A percentile compares a stretch with the other conserved stretches of the same genome.
phyloP scores from a whole-genome alignment of 208 protist genomes.

The Naegleria lovaniensis region DNA sequence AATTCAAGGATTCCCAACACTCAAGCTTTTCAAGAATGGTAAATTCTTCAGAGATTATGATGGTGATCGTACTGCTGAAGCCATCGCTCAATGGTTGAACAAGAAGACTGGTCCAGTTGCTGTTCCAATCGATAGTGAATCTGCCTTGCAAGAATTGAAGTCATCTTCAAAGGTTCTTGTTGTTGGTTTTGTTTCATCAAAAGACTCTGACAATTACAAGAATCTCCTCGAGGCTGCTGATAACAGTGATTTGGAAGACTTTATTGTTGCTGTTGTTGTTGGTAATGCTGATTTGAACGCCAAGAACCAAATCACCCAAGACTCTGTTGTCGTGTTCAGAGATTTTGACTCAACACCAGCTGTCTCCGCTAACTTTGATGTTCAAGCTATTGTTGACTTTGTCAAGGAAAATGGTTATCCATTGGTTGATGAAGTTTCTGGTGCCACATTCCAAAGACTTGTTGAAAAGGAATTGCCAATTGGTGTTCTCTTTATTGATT shows the following conservation, averaged over 20 bases:
- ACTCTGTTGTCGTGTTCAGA: neutral
- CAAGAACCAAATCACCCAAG: neutral
- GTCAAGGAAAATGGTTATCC: neutral
- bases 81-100: neutral
- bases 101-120: slow-evolving; percentile 28
- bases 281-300: neutral
- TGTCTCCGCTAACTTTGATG: neutral
- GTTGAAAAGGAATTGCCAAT: neutral
- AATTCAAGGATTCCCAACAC: slow-evolving; percentile 27
- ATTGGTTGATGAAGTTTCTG: neutral
- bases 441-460: slow-evolving; percentile 1
- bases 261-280: slow-evolving; percentile 1
- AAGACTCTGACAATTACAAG: neutral
- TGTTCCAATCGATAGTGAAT: neutral
- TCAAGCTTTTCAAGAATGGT: slow-evolving; percentile 19
- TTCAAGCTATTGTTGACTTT: neutral
- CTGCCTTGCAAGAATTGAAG: neutral
- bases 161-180: neutral
- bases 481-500: neutral
- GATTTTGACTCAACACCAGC: neutral
- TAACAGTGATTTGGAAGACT: neutral
- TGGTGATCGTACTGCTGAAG: slow-evolving; percentile 4
- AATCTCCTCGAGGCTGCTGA: neutral
- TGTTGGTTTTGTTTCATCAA: neutral
- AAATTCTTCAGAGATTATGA: slow-evolving; percentile 13